Evolutionary conservation across 73 alveolate species (phyloP).

Genomic region (Paramecium caudatum): DNA sequence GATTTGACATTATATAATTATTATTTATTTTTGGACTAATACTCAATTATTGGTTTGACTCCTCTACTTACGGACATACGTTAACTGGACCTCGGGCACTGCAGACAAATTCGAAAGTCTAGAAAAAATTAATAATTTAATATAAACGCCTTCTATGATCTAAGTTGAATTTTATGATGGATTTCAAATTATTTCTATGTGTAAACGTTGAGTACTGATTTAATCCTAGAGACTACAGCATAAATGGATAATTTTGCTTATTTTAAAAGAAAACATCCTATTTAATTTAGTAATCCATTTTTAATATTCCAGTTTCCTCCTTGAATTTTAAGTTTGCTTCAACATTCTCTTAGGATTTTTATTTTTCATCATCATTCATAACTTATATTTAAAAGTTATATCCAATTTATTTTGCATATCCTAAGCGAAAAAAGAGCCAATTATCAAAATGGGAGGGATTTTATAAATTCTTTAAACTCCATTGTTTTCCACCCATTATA

Average conservation of each 20-base stretch:
- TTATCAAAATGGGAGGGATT: conserved; percentile 55
- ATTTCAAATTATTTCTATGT: background rate
- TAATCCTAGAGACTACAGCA: conserved; percentile 11
- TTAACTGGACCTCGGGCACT: conserved; percentile 16
- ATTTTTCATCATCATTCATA: background rate
- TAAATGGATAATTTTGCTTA: conserved; percentile 22
- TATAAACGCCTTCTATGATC: conserved; percentile 72
- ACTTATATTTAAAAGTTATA: background rate
- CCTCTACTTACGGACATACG: conserved; percentile 7
- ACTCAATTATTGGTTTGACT: conserved; percentile 40
- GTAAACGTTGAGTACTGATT: conserved; percentile 25
- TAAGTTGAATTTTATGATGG: conserved; percentile 18
- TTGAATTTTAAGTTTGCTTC: conserved; percentile 9
- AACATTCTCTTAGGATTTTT: background rate
- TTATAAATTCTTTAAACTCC: conserved; percentile 45
- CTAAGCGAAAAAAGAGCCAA: conserved; percentile 33
- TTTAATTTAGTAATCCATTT: conserved; percentile 60
- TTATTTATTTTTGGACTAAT: too few species aligned
- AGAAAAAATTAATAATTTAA: conserved; percentile 46
- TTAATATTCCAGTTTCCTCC: conserved; percentile 56
- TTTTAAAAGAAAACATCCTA: conserved; percentile 31
- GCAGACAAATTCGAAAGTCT: conserved; percentile 56
- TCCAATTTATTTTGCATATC: conserved; percentile 56
- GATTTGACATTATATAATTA: too few species aligned
- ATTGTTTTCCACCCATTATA: conserved; percentile 39